Conservation (phyloP, 2,329 filamentous ascomycete genomes). For the Phymatotrichopsis omnivora region DNA sequence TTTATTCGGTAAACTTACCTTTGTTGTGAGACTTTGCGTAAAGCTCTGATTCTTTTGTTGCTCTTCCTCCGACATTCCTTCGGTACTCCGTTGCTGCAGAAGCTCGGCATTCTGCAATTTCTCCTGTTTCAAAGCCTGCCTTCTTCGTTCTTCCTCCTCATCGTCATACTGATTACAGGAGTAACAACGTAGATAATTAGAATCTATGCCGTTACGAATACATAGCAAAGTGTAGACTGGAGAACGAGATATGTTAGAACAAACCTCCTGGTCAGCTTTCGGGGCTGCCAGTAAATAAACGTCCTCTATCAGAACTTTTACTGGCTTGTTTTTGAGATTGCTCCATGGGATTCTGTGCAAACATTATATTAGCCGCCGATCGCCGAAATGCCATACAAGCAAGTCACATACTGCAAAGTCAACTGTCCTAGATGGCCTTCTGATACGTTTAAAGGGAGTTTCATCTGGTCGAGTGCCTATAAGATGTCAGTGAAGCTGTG, state of each 20-base stretch:
- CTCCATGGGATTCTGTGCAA: conserved; percentile 77
- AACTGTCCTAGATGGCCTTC: conserved; percentile 89
- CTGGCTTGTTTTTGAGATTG: conserved; percentile 85
- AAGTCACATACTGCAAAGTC: conserved; percentile 46
- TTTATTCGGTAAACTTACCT: conserved; percentile 36
- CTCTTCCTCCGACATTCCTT: conserved; percentile 88
- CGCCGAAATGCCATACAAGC: not conserved
- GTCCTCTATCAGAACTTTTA: conserved; percentile 92
- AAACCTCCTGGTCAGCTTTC: conserved; percentile 71
- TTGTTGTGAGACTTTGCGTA: conserved; percentile 84
- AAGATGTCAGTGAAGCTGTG: not conserved
- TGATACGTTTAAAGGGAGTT: conserved; percentile 89
- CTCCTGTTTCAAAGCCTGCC: conserved; percentile 94
- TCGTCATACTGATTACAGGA: conserved; percentile 55
- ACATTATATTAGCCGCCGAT: not conserved
- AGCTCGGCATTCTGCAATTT: conserved; percentile 94
- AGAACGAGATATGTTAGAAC: conserved; percentile 16
- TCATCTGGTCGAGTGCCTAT: conserved; percentile 89
- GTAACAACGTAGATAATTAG: conserved; percentile 15
- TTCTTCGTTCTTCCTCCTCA: conserved; percentile 78
- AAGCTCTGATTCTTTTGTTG: conserved; percentile 98
- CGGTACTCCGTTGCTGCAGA: conserved; percentile 81
- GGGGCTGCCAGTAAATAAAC: conserved; percentile 91
- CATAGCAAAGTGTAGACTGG: conserved; percentile 9
- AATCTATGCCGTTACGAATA: conserved; percentile 7